Percentiles rank a stretch among this genome's conserved stretches.
phyloP scores from a whole-genome alignment of 108 stramenopile genomes.

The Pelagomonas calceolata region DNA sequence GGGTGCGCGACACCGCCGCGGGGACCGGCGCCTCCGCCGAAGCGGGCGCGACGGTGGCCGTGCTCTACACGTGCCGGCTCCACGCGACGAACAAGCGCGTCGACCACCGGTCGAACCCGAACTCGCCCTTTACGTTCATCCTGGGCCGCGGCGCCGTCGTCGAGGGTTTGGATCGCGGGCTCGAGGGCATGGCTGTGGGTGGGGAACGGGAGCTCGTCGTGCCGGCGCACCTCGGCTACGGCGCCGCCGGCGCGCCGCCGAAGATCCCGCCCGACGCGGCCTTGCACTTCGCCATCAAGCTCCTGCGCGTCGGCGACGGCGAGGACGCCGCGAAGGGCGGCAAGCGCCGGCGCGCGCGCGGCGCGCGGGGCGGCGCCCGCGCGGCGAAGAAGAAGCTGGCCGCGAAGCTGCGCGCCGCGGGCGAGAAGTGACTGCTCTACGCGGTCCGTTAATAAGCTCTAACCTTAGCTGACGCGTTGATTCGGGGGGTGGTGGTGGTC shows the following conservation, averaged over 20 bases:
- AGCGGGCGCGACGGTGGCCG: neutral
- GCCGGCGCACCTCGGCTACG: conserved; percentile 23
- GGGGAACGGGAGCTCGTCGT: conserved; percentile 12
- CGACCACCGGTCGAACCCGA: conserved; percentile 1
- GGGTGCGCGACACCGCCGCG: neutral
- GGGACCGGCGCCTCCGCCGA: no score
- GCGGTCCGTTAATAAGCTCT: no score
- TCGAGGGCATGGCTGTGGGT: conserved; percentile 9
- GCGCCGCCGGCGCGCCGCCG: conserved; percentile 27
- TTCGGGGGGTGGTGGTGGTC: no score
- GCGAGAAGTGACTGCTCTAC: no score
- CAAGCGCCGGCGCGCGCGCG: no score
- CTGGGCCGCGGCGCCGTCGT: neutral
- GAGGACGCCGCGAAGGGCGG: neutral
- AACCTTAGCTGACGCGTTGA: no score
- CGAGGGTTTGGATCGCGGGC: neutral
- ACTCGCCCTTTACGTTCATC: neutral
- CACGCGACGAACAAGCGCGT: neutral
- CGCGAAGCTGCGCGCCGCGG: no score
- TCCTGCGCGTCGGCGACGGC: conserved; percentile 4
- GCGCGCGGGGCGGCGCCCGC: no score
- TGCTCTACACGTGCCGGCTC: neutral
- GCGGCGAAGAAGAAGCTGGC: no score
- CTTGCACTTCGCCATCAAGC: conserved; percentile 21
- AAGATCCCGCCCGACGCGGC: conserved; percentile 16